Base-by-base conservation (phyloP, 805 yeast species). In the Candida xiaguanensis region DNA sequence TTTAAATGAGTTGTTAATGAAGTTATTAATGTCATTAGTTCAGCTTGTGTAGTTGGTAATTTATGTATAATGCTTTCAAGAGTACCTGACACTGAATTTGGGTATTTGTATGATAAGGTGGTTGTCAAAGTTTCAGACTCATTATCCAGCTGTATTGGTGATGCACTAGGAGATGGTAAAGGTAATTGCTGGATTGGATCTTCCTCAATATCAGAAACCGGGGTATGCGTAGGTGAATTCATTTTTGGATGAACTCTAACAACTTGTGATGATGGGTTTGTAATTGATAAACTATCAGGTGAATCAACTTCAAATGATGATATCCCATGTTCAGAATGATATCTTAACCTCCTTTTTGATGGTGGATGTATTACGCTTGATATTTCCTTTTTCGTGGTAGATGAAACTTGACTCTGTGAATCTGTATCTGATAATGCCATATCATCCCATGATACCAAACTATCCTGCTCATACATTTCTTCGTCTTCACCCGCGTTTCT, bases 101-200 rank as follows among this genome's bases (percentile, higher is more conserved):
- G 28, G 15, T 25, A 31, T 12, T 31, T 22, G n/a, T 36, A 15
- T 3, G 33, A 24, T 9, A 8, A 23, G 4, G 39, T 13, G 12
- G 33, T 31, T 12, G 31, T 26, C 12, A 18, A 17, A 8, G 34
- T 22, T 2, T 41, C 33, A n/a, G n/a, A 26, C 30, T 41, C 40
- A 18, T 58, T 49, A 5, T 61, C 43, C 34, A 52, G 50, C 38
- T 68, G 79, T 3, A 63, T 65, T 1, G 82, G 82, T 1, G 80
- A 76, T 1, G 83, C 83, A 47, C 81, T 77, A 0, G 86, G 87
- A 8, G 85, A 80, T 0, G 86, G 87, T 15, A 80, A 63, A 0
- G 85, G 85, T n/a, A 77, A 58, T 42, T 73, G 80, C 33, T 72
- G 67, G 8, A 56, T 58, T 16, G 54, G 57, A 31, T 49, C 54